Percentiles rank a stretch among this genome's conserved stretches.
These are phyloP conservation scores for Exophiala sp. DNA, from an alignment of 2,329 filamentous ascomycete species.

Conservation along the genomic window DNA sequence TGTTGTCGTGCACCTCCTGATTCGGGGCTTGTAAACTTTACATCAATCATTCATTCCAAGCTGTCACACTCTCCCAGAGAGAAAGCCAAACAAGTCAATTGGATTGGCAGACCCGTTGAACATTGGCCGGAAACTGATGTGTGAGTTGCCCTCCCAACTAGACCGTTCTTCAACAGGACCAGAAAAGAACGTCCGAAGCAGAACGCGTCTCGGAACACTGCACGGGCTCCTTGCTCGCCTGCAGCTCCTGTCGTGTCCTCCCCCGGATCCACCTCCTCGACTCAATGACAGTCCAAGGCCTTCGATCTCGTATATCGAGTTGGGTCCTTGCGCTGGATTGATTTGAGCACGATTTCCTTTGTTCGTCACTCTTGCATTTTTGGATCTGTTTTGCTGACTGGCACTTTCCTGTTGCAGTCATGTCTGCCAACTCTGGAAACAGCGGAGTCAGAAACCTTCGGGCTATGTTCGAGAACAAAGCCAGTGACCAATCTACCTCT, in stretches of 20 bases:
- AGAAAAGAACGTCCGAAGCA: conserved; percentile 7
- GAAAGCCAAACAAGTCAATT: neutral
- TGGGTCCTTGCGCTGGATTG: conserved; percentile 1
- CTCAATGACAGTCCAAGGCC: conserved; percentile 3
- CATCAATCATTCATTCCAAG: neutral
- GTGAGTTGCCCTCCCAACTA: conserved; percentile 12
- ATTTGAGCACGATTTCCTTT: neutral
- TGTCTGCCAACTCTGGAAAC: conserved; percentile 37
- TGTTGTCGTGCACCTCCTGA: neutral
- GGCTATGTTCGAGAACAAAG: conserved; percentile 76
- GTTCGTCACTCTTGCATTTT: neutral
- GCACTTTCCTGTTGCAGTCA: conserved; percentile 24
- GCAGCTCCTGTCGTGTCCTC: neutral
- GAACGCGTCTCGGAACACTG: conserved; percentile 21
- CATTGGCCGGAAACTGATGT: conserved; percentile 3
- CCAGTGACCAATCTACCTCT: conserved; percentile 56
- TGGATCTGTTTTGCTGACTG: conserved; percentile 9
- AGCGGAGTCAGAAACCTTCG: conserved; percentile 71
- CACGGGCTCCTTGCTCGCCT: neutral
- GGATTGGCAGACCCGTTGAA: conserved; percentile 13
- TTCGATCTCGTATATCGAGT: conserved; percentile 3
- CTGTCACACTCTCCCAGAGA: neutral
- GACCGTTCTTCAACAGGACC: neutral
- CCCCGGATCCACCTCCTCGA: conserved; percentile 21
- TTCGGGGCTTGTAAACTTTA: neutral